Conservation (phyloP, 352 stramenopile genomes). For the Pythium folliculosum region DNA sequence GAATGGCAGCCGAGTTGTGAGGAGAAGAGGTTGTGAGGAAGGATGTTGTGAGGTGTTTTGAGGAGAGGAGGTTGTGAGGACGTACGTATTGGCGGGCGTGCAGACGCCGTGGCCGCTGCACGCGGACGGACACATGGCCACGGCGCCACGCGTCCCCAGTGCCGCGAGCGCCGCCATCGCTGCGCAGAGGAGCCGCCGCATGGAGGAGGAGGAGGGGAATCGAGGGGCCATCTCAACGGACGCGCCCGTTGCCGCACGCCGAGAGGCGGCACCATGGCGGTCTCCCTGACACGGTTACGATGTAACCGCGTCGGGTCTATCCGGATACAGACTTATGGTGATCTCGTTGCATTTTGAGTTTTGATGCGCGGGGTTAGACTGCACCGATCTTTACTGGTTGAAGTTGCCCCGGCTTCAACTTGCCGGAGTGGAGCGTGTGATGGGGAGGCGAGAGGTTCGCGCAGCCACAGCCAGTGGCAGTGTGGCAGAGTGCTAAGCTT, state of each 20-base stretch:
- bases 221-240: too few species aligned
- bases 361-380: too few species aligned
- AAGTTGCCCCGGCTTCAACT: conserved; percentile 27
- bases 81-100: conserved; percentile 54
- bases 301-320: too few species aligned
- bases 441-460: too few species aligned
- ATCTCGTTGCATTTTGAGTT: not conserved
- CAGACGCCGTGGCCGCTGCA: conserved; percentile 72
- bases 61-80: not conserved
- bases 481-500: too few species aligned
- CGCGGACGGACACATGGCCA: conserved; percentile 51
- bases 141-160: not conserved
- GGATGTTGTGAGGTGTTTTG: too few species aligned
- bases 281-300: not conserved
- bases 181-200: not conserved
- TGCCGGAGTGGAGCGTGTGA: not conserved
- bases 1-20: not conserved
- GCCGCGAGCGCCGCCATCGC: not conserved
- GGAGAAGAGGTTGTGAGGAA: too few species aligned
- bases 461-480: not conserved
- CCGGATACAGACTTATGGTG: too few species aligned
- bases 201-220: not conserved
- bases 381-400: conserved; percentile 20
- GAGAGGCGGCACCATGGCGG: not conserved
- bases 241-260: too few species aligned